Evolutionary conservation across 176 grass and related monocot genomes (phyloP), one percentile per base, ranked within the genome.

Genomic region (Phoenix roebelenii): DNA sequence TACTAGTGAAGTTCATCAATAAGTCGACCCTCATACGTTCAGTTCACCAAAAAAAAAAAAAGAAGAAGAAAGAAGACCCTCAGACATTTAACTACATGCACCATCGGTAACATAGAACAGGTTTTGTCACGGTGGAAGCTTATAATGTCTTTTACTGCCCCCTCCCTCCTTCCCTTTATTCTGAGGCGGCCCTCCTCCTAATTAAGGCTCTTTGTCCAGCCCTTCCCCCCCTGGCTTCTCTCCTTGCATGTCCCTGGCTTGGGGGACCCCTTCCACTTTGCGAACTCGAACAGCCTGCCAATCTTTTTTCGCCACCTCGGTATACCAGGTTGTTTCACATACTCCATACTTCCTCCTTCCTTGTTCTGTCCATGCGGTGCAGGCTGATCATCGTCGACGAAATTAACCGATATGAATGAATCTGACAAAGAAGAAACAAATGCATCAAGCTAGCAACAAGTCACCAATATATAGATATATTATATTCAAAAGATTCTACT

Each of bases 341-440:
- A 22, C 23, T 66, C 63, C 49, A 66, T n/a, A n/a, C 16, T 66
- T 23, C 50, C 23, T 25, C 12, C 65, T 3, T 19, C n/a, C 51
- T 23, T 26, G 9, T 5, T 67, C 16, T 20, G 20, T 20, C 20
- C 25, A 3, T 28, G 25, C 25, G 25, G 25, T 28, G 25, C 0
- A 3, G 4, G 25, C 32, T 7, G 32, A 9, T 30, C 51, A 6
- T 22, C 65, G 1, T 55, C 65, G 10, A 68, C 65, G 10, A 68
- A 68, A 52, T 56, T 56, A 1, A 68, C 56, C 3, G 65, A 55
- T 55, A 68, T 68, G 65, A 68, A 68, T 0, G 65, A 68, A 54
- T 68, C 65, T 68, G 10, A 22, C 5, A 51, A 23, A 16, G 32
- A 18, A n/a, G 10, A 15, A 55, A 10, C 1, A 61, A 61, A 61